Evolutionary conservation across 148 eudicot genomes (phyloP).

Genomic region (Spergularia bocconei): DNA sequence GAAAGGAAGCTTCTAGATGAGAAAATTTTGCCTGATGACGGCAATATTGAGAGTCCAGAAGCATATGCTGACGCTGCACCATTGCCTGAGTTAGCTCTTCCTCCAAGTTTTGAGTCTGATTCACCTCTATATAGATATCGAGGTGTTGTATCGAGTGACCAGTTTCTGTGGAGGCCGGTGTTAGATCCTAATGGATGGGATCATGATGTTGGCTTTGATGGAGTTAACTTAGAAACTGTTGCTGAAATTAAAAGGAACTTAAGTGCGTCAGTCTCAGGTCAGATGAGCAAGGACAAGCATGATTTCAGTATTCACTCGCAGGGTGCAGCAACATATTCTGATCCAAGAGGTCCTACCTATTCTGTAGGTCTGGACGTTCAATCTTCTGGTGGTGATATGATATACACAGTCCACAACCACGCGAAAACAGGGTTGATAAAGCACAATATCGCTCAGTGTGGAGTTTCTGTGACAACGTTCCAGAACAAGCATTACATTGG

Average conservation of each 20-base stretch:
- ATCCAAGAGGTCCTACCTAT: conserved; percentile 61
- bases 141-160: conserved; percentile 57
- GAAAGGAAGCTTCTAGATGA: conserved; percentile 33
- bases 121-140: conserved; percentile 70
- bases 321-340: conserved; percentile 50
- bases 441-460: conserved; percentile 62
- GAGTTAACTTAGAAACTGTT: conserved; percentile 69
- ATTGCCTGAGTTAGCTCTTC: conserved; percentile 76
- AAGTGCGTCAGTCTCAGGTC: conserved; percentile 64
- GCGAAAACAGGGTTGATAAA: conserved; percentile 48
- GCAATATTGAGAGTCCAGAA: conserved; percentile 36
- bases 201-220: conserved; percentile 92
- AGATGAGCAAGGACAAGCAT: conserved; percentile 93
- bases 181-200: conserved; percentile 95
- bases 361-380: conserved; percentile 68
- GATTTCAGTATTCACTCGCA: conserved; percentile 81
- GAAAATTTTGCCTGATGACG: conserved; percentile 26
- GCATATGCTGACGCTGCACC: conserved; percentile 58
- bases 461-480: conserved; percentile 66
- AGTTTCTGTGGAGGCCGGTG: conserved; percentile 80
- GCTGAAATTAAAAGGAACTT: conserved; percentile 46
- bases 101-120: conserved; percentile 77
- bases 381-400: conserved; percentile 59
- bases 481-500: conserved; percentile 62
- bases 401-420: conserved; percentile 55